Evolutionary conservation across 257 asterid species (phyloP).

Genomic region (Perilla frutescens): DNA sequence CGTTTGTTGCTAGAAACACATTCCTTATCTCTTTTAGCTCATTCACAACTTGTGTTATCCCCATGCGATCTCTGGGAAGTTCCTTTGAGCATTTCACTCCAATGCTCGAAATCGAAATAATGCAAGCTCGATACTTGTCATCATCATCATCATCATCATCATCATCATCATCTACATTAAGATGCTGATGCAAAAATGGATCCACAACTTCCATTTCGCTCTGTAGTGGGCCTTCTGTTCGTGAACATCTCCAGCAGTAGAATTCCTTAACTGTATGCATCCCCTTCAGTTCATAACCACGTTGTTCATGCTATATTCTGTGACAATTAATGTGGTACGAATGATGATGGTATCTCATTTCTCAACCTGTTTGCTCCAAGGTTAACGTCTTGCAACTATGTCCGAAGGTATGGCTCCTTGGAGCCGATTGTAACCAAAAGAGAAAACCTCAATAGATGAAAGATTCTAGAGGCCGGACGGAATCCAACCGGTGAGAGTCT

Average conservation of each 20-base stretch:
- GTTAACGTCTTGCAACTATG: too few relatives aligned
- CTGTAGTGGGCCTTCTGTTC: not conserved
- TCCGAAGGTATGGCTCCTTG: too few relatives aligned
- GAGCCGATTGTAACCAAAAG: not conserved
- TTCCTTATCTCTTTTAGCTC: not conserved
- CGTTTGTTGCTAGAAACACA: not conserved
- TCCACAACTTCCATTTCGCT: not conserved
- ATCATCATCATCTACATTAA: not conserved
- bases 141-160: too few relatives aligned
- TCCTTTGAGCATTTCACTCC: not conserved
- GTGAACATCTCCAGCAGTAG: slow-evolving; percentile 1
- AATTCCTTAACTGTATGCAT: slow-evolving; percentile 10
- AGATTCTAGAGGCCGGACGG: not conserved
- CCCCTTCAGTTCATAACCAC: not conserved
- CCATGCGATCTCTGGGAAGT: not conserved
- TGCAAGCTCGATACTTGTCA: not conserved
- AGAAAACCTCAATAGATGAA: not conserved
- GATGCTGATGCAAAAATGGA: not conserved
- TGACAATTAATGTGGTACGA: too few relatives aligned
- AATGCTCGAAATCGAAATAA: not conserved
- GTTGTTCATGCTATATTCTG: not conserved
- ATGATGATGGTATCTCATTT: too few relatives aligned
- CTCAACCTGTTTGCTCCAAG: too few relatives aligned
- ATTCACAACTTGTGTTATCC: not conserved
- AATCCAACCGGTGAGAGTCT: not conserved